Evolutionary conservation across 2,329 filamentous ascomycete genomes (phyloP).

Genomic region (Neofusicoccum sp.): DNA sequence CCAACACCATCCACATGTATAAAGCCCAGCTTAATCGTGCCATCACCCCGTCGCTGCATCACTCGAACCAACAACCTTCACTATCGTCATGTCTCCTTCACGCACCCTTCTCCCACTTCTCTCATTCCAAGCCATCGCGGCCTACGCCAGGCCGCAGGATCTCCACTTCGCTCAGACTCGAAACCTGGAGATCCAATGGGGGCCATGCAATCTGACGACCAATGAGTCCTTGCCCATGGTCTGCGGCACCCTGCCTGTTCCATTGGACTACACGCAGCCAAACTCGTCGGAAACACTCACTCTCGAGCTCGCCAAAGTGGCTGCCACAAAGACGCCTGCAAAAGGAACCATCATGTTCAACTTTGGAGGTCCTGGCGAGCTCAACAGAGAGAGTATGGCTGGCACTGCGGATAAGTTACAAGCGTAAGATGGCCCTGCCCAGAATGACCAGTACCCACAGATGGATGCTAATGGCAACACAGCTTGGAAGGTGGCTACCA

Average conservation of each 20-base stretch:
- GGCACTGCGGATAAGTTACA: no score
- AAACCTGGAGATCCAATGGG: not conserved
- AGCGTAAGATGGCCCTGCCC: no score
- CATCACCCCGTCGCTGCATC: no score
- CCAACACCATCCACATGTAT: no score
- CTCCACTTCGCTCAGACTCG: no score
- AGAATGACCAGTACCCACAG: no score
- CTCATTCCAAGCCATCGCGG: no score
- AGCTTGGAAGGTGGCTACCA: constrained; percentile 19
- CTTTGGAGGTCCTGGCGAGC: constrained; percentile 33
- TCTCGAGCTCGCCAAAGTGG: constrained; percentile 29
- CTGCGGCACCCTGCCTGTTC: constrained; percentile 26
- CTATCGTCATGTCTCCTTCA: no score
- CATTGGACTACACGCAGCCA: constrained; percentile 33
- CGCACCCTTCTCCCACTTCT: no score
- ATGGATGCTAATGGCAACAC: not conserved
- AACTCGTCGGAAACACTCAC: constrained; percentile 25
- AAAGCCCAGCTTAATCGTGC: no score
- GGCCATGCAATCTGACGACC: not conserved
- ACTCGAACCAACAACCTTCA: no score
- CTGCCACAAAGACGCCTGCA: constrained; percentile 28
- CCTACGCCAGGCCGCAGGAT: no score
- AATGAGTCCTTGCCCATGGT: not conserved
- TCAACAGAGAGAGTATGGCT: constrained; percentile 11
- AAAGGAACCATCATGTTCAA: constrained; percentile 36